Base-by-base conservation (phyloP, 2,329 filamentous ascomycete genomes). In the Phyllachora maydis region DNA sequence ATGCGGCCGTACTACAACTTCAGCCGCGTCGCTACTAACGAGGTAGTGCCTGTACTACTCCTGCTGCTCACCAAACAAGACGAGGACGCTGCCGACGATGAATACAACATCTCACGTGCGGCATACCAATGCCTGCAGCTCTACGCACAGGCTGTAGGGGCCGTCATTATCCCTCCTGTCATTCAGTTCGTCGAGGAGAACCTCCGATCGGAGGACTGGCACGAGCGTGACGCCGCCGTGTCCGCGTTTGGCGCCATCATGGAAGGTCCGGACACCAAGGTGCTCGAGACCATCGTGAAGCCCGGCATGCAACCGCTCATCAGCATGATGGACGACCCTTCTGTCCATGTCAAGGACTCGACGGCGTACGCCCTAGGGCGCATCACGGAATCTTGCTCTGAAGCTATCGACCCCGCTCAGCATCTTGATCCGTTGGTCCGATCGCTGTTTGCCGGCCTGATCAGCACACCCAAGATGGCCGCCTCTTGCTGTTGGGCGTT, bases 171-270 rank as follows among this genome's bases (percentile, higher is more conserved):
- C 30, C 66, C 70, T 21, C 75, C 81, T 6, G 85, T 98, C 15
- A 68, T 98, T 27, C 53, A 65, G 29, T 98, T 95, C 41, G 85
- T 98, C 24, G 88, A 98, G 57, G 61, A 65, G 39, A 83, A 95
- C 53, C 65, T 98, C 23, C 73, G 82, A 33, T 67, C 68, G 29
- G 81, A 92, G 27, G 81, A 95, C 49, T 98, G 88, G 88, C 83
- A 90, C 47, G 67, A 72, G 47, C 71, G 88, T 38, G 88, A 98
- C 54, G 88, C 88, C 25, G 83, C 88, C 23, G 88, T 98, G 16
- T 92, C 88, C 29, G 83, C 88, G 11, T 95, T 98, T 37, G 88
- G 88, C 32, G 88, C 83, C 35, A 95, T 98, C 38, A 93, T 98
- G 83, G 88, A 98, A 44, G 88, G 88, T 14, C 88, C 88, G 1